Evolutionary conservation across 345 rosid species (phyloP).

Genomic region (Excoecaria cochinchinensis): DNA sequence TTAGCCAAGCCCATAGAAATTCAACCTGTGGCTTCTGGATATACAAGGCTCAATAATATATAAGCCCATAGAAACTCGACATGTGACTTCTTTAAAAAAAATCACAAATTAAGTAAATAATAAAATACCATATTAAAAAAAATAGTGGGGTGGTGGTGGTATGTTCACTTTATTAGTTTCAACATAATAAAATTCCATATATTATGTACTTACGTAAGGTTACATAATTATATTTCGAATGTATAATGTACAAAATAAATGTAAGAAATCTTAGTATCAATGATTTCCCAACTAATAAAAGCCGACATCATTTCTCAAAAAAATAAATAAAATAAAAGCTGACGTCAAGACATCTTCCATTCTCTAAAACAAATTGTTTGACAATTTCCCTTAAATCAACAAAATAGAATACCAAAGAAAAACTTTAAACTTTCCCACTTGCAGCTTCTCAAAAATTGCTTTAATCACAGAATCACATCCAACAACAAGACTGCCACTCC

Average conservation of each 20-base stretch:
- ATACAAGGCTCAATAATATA: too few species aligned
- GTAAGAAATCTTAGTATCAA: background rate
- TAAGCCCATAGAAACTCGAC: too few species aligned
- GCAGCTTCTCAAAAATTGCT: background rate
- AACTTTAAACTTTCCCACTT: background rate
- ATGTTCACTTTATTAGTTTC: too few species aligned
- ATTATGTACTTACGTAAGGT: too few species aligned
- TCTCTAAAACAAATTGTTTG: background rate
- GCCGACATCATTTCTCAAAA: background rate
- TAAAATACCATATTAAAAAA: too few species aligned
- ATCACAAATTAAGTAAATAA: too few species aligned
- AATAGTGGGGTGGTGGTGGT: too few species aligned
- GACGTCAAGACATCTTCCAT: background rate
- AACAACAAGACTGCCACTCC: constrained; percentile 16
- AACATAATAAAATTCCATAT: too few species aligned
- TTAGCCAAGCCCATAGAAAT: too few species aligned
- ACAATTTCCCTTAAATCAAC: background rate
- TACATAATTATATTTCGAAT: too few species aligned
- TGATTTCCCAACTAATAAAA: background rate
- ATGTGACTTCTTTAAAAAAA: too few species aligned
- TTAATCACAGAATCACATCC: background rate
- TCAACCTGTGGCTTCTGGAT: too few species aligned
- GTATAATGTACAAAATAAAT: constrained; percentile 17
- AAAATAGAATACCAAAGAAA: background rate
- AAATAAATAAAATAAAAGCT: background rate